phyloP scores from a whole-genome alignment of 257 asterid genomes.

The Sherardia arvensis region DNA sequence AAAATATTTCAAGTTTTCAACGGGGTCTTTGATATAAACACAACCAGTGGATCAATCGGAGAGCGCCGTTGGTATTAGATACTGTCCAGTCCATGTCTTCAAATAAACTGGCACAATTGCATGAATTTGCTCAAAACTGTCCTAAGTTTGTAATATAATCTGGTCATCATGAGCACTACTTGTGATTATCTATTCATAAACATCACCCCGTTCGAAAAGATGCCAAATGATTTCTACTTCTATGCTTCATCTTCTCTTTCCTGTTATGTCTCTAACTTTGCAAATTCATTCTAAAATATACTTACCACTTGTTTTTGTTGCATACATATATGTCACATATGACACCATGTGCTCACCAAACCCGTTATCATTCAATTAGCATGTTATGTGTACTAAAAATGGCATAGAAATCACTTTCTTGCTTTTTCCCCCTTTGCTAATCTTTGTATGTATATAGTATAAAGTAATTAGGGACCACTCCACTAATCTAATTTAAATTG shows the following conservation, averaged over 20 bases:
- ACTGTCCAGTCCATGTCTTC: conserved; percentile 23
- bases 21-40: background rate
- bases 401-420: too few relatives aligned
- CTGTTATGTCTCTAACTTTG: background rate
- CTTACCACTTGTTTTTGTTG: too few relatives aligned
- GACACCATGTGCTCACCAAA: conserved; percentile 63
- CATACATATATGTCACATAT: conserved; percentile 7
- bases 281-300: too few relatives aligned
- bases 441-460: background rate
- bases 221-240: conserved; percentile 8
- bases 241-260: background rate
- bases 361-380: conserved; percentile 49
- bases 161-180: conserved; percentile 24
- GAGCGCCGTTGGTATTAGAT: background rate
- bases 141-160: conserved; percentile 14
- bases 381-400: conserved; percentile 31
- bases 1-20: too few relatives aligned
- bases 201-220: conserved; percentile 15
- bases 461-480: too few relatives aligned
- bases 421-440: background rate
- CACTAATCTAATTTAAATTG: too few relatives aligned
- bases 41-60: conserved; percentile 13
- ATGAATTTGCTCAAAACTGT: conserved; percentile 15
- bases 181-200: conserved; percentile 16
- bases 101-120: conserved; percentile 17